Conservation (phyloP, 108 stramenopile species). For the Phaeodactylum tricornutum region DNA sequence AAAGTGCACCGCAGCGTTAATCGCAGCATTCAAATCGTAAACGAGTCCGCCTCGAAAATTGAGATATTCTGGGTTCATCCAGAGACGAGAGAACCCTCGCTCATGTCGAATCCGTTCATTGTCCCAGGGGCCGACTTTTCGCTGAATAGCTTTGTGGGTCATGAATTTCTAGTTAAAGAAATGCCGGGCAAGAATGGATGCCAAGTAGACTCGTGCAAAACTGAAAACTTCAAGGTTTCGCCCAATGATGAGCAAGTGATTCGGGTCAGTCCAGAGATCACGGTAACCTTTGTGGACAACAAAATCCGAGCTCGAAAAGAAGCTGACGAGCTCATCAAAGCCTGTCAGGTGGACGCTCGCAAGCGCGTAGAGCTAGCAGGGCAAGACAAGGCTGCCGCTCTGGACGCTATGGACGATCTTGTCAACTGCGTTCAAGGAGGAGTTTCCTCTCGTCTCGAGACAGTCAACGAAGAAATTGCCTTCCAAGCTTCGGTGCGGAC, state of each 20-base stretch:
- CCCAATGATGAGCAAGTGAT: conserved; percentile 9
- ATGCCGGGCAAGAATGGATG: conserved; percentile 32
- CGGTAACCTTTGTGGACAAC: conserved; percentile 39
- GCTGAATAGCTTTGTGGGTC: conserved; percentile 60
- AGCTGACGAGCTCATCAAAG: conserved; percentile 29
- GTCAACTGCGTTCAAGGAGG: conserved; percentile 21
- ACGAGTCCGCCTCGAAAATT: conserved; percentile 1
- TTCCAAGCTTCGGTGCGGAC: conserved; percentile 34
- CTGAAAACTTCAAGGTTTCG: conserved; percentile 6
- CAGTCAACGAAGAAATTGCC: conserved; percentile 43
- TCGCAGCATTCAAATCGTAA: conserved; percentile 7
- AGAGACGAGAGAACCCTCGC: neutral
- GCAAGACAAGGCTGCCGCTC: neutral
- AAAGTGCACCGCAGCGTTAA: neutral
- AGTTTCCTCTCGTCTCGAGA: conserved; percentile 12
- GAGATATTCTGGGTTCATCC: conserved; percentile 13
- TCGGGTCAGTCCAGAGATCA: conserved; percentile 22
- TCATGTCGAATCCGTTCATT: conserved; percentile 5
- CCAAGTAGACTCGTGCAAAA: conserved; percentile 24
- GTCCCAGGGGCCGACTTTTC: conserved; percentile 10
- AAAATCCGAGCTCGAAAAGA: conserved; percentile 36
- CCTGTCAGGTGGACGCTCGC: conserved; percentile 32
- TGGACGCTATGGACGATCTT: conserved; percentile 14
- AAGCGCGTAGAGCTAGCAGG: neutral
- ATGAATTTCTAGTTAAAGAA: conserved; percentile 67